phyloP scores from a whole-genome alignment of 2,329 filamentous ascomycete species.

The Calonectria ilicicola region DNA sequence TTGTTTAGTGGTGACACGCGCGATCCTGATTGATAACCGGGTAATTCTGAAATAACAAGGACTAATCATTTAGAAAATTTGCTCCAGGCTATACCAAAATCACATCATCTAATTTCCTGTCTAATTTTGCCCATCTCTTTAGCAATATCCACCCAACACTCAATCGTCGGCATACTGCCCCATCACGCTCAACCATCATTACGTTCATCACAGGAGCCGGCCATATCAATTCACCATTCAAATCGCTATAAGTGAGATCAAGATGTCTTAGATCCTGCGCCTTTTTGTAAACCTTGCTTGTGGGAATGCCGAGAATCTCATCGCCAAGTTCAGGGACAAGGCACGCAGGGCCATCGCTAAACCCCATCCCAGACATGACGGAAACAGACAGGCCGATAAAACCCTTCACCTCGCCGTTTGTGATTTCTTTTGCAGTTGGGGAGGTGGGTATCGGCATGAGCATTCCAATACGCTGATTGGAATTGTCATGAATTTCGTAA shows the following conservation, averaged over 20 bases:
- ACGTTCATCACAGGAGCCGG: background rate
- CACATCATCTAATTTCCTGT: background rate
- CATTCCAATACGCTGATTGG: background rate
- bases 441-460: background rate
- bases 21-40: too few relatives aligned
- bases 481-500: background rate
- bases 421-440: background rate
- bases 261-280: background rate
- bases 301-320: background rate
- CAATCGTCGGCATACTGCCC: background rate
- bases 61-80: too few relatives aligned
- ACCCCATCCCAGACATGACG: background rate
- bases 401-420: background rate
- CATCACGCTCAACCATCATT: background rate
- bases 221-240: background rate
- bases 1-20: too few relatives aligned
- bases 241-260: background rate
- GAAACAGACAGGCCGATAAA: background rate
- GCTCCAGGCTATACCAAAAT: background rate
- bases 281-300: background rate
- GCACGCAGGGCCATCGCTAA: background rate
- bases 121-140: background rate
- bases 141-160: background rate
- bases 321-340: background rate
- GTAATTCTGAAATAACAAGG: too few relatives aligned